Evolutionary conservation across 768 basidiomycete species (phyloP).

Genomic region (Termitomyces sp.): DNA sequence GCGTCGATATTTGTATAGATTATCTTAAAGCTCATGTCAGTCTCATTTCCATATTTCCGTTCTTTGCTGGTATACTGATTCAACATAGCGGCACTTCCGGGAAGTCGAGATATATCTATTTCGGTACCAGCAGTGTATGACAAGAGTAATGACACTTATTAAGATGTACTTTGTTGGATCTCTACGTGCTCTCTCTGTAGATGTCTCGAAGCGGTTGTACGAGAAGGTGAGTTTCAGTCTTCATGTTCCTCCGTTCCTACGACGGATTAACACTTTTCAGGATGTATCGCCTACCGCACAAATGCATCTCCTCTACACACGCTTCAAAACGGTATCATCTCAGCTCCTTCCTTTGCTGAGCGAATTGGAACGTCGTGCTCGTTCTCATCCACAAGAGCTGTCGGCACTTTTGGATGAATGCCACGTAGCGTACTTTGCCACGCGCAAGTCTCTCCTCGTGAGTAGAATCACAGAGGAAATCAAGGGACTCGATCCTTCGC

Average conservation of each 20-base stretch:
- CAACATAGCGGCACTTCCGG: slow-evolving; percentile 74
- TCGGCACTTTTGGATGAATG: slow-evolving; percentile 82
- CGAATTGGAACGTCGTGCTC: slow-evolving; percentile 81
- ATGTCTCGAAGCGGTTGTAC: slow-evolving; percentile 69
- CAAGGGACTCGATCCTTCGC: slow-evolving; percentile 70
- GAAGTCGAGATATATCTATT: slow-evolving; percentile 95
- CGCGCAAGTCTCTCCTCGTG: slow-evolving; percentile 69
- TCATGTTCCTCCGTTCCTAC: background rate
- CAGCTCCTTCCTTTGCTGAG: slow-evolving; percentile 75
- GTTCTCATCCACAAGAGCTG: slow-evolving; percentile 80
- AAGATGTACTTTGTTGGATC: slow-evolving; percentile 95
- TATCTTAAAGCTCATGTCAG: slow-evolving; percentile 85
- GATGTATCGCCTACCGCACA: slow-evolving; percentile 79
- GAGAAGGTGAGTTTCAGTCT: slow-evolving; percentile 55
- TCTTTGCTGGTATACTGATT: background rate
- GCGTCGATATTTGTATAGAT: slow-evolving; percentile 91
- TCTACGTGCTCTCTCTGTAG: slow-evolving; percentile 71
- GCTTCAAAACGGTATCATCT: slow-evolving; percentile 71
- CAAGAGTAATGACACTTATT: slow-evolving; percentile 95
- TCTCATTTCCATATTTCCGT: slow-evolving; percentile 4
- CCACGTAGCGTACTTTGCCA: slow-evolving; percentile 76
- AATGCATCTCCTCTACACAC: slow-evolving; percentile 84
- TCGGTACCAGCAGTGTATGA: slow-evolving; percentile 97
- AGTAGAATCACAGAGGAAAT: slow-evolving; percentile 80
- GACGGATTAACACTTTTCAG: slow-evolving; percentile 31